Evolutionary conservation across 2,329 filamentous ascomycete species (phyloP).

Genomic region (Aspergillus novofumigatus): DNA sequence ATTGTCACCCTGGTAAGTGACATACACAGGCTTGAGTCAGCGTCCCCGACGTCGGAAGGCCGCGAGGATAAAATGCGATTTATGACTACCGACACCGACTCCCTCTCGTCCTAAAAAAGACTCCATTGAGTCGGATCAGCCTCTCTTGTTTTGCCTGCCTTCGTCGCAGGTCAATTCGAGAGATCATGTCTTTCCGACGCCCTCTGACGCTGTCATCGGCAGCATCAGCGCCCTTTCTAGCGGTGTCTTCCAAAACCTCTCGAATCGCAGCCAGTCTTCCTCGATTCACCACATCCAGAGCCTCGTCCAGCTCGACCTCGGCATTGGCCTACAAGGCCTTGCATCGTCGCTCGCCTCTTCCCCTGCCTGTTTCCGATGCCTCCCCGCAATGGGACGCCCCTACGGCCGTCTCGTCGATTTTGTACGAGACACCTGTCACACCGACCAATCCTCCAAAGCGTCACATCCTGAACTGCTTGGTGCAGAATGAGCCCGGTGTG

Average conservation of each 20-base stretch:
- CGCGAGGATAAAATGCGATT: background rate
- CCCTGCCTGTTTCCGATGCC: slow-evolving; percentile 71
- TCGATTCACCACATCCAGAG: slow-evolving; percentile 28
- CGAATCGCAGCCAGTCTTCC: slow-evolving; percentile 24
- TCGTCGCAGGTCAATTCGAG: slow-evolving; percentile 10
- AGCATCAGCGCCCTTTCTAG: slow-evolving; percentile 28
- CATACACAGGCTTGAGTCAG: slow-evolving; percentile 27
- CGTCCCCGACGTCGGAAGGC: slow-evolving; percentile 34
- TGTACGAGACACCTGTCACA: slow-evolving; percentile 93
- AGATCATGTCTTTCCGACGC: slow-evolving; percentile 38
- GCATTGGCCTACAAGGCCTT: slow-evolving; percentile 96
- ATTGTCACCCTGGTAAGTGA: slow-evolving; percentile 4
- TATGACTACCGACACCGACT: background rate
- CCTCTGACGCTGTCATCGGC: slow-evolving; percentile 31
- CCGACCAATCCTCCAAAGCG: slow-evolving; percentile 82
- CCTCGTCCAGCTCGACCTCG: slow-evolving; percentile 67
- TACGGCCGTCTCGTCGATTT: slow-evolving; percentile 93
- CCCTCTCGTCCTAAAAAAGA: slow-evolving; percentile 13
- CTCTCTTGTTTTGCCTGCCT: slow-evolving; percentile 8
- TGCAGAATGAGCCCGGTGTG: slow-evolving; percentile 98
- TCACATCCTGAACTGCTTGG: slow-evolving; percentile 95
- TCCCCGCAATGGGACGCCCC: slow-evolving; percentile 82
- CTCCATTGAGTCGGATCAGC: slow-evolving; percentile 11
- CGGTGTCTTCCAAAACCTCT: slow-evolving; percentile 24
- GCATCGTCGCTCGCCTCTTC: slow-evolving; percentile 80